Conservation (phyloP, 306 rosid genomes). For the Neltuma alba region DNA sequence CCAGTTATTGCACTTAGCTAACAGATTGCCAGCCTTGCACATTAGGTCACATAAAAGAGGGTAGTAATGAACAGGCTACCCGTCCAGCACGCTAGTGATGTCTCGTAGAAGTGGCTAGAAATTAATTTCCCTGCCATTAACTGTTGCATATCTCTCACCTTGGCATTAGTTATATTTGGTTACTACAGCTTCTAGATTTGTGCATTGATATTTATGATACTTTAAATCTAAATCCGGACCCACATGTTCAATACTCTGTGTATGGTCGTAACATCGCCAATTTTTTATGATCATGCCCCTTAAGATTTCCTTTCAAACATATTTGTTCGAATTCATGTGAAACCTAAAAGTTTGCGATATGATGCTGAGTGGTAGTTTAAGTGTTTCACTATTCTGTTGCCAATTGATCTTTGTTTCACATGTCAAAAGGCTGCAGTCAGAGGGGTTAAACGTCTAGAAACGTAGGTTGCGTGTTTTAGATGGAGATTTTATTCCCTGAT, state of each 20-base stretch:
- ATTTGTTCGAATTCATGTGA: neutral
- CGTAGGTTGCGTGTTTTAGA: neutral
- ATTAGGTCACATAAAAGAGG: neutral
- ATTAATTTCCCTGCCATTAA: slow-evolving; percentile 18
- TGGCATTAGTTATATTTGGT: neutral
- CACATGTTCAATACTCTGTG: neutral
- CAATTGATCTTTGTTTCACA: neutral
- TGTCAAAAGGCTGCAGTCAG: neutral
- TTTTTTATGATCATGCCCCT: neutral
- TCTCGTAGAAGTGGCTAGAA: neutral
- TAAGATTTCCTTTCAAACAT: neutral
- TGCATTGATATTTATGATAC: slow-evolving; percentile 1
- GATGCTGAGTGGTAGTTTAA: neutral
- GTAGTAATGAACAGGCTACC: neutral
- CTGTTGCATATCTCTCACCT: neutral
- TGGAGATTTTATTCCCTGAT: neutral
- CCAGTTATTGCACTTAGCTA: slow-evolving; percentile 21
- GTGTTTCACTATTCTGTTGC: neutral
- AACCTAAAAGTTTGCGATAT: neutral
- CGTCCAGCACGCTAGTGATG: slow-evolving; percentile 2
- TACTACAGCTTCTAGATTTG: neutral
- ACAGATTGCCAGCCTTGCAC: neutral
- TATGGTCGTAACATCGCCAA: neutral
- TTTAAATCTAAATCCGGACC: neutral
- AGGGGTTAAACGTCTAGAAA: neutral